Evolutionary conservation across 352 stramenopile species (phyloP).

Genomic region (Phytophthora pistaciae): DNA sequence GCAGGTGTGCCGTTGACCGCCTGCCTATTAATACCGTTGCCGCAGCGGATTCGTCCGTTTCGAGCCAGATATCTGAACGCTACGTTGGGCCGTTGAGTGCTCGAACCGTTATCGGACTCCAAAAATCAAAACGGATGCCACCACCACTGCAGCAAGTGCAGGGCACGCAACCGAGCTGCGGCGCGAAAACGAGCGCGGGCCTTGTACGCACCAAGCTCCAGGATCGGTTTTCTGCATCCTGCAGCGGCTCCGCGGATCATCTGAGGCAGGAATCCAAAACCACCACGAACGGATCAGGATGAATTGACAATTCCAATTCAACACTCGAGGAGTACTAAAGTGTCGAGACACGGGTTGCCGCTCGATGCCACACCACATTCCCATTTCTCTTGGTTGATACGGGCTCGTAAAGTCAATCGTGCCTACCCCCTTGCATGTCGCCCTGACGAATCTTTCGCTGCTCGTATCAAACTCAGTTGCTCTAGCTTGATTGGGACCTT

Average conservation of each 20-base stretch:
- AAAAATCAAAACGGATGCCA: conserved; percentile 40
- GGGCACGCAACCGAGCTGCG: conserved; percentile 10
- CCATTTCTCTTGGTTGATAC: neutral
- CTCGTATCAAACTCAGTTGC: conserved; percentile 77
- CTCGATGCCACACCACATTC: conserved; percentile 16
- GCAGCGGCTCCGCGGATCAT: conserved; percentile 16
- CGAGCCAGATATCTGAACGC: conserved; percentile 22
- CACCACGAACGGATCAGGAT: conserved; percentile 34
- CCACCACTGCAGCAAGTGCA: conserved; percentile 8
- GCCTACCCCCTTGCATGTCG: neutral
- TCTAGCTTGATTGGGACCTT: conserved; percentile 79
- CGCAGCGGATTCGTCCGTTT: conserved; percentile 41
- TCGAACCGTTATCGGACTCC: conserved; percentile 18
- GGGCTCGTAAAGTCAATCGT: conserved; percentile 16
- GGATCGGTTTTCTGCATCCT: conserved; percentile 21
- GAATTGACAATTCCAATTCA: conserved; percentile 40
- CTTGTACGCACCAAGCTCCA: conserved; percentile 12
- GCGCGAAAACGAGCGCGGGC: conserved; percentile 1
- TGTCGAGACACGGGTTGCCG: conserved; percentile 34
- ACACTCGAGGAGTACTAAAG: conserved; percentile 28
- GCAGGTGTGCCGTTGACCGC: conserved; percentile 31
- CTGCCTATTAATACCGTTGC: conserved; percentile 49
- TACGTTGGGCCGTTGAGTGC: conserved; percentile 24
- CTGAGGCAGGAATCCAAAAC: conserved; percentile 30
- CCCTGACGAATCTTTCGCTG: conserved; percentile 48